Conservation (phyloP, 2,329 filamentous ascomycete genomes). For the Pseudogymnoascus sp. region DNA sequence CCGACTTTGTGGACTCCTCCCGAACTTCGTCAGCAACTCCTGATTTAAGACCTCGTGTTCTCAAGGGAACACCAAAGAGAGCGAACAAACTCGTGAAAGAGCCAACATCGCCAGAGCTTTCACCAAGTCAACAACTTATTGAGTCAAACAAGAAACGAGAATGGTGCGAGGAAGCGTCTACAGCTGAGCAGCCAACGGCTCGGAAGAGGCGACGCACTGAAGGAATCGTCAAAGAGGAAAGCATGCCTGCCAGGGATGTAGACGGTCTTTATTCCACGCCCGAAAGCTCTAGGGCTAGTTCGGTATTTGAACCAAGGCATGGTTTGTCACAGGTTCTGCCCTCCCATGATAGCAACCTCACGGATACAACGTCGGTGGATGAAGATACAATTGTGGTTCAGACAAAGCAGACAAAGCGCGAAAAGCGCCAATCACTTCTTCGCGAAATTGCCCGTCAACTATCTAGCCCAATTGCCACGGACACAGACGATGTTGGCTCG, state of each 20-base stretch:
- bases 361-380: constrained; percentile 29
- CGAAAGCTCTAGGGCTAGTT: constrained; percentile 9
- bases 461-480: background rate
- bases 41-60: constrained; percentile 30
- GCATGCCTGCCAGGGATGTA: background rate
- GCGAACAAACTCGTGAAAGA: constrained; percentile 19
- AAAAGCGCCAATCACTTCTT: background rate
- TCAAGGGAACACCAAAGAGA: constrained; percentile 22
- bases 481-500: background rate
- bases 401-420: constrained; percentile 7
- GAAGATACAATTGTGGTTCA: constrained; percentile 27
- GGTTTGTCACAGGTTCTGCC: background rate
- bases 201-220: background rate
- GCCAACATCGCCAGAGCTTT: constrained; percentile 18
- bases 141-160: constrained; percentile 20
- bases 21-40: constrained; percentile 50
- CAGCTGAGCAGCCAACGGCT: constrained; percentile 9
- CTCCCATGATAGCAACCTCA: constrained; percentile 18
- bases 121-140: constrained; percentile 18
- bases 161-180: constrained; percentile 14
- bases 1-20: constrained; percentile 42
- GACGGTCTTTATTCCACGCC: constrained; percentile 4
- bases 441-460: background rate
- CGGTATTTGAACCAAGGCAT: constrained; percentile 9
- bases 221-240: constrained; percentile 10